Percentiles rank a stretch among this genome's conserved stretches.
These are phyloP conservation scores for Buddleja alternifolia DNA, from an alignment of 257 asterid species.

Conservation along the genomic window DNA sequence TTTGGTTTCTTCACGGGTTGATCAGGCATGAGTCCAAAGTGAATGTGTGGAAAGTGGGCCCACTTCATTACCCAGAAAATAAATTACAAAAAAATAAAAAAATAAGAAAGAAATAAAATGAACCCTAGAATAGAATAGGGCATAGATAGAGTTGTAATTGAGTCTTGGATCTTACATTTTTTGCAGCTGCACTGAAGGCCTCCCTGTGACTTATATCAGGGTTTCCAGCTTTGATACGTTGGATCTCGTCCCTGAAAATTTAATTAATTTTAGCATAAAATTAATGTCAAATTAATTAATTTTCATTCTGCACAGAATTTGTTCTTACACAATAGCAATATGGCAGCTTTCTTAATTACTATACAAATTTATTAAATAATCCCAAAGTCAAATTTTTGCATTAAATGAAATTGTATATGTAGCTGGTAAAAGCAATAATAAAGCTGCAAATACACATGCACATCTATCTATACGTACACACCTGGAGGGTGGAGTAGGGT, in stretches of 20 bases:
- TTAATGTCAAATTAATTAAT: background rate
- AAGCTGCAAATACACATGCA: constrained; percentile 51
- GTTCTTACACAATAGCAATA: background rate
- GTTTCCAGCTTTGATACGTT: constrained; percentile 99
- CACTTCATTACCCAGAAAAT: constrained; percentile 57
- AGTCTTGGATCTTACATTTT: constrained; percentile 85
- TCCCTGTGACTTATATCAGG: constrained; percentile 99
- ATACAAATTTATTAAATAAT: constrained; percentile 10
- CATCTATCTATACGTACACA: constrained; percentile 30
- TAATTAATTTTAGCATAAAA: background rate
- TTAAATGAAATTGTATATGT: constrained; percentile 23
- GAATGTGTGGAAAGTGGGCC: constrained; percentile 99
- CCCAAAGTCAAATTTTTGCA: constrained; percentile 25
- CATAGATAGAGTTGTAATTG: background rate
- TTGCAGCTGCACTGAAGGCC: constrained; percentile 99
- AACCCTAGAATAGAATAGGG: constrained; percentile 23
- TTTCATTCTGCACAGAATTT: constrained; percentile 13
- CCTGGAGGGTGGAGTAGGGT: constrained; percentile 5
- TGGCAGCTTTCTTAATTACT: constrained; percentile 5
- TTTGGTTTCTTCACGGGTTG: constrained; percentile 98
- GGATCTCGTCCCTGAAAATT: constrained; percentile 95
- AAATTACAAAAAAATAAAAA: constrained; percentile 4
- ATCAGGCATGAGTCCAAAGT: constrained; percentile 99
- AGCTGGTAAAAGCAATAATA: constrained; percentile 35
- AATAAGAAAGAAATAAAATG: background rate